Evolutionary conservation across 129 eudicot species (phyloP).

Genomic region (Lactuca saligna): DNA sequence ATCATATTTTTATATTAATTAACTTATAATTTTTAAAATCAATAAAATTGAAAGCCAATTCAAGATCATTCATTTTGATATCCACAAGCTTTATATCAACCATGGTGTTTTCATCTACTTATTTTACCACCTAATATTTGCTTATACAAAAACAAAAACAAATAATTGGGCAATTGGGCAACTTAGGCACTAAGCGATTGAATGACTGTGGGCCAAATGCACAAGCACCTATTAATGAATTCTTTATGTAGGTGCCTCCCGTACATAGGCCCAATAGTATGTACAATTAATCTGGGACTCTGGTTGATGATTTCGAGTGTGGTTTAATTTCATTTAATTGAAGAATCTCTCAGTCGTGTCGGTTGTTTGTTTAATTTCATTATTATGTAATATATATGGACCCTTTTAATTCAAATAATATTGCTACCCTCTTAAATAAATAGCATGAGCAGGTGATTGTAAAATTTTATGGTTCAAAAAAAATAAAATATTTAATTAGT

Average conservation of each 20-base stretch:
- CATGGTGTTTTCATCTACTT: neutral
- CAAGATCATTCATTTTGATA: neutral
- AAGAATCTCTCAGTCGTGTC: too few relatives aligned
- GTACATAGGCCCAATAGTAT: neutral
- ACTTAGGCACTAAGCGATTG: neutral
- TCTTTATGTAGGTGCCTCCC: neutral
- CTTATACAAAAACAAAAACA: too few relatives aligned
- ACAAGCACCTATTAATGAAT: neutral
- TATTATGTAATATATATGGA: too few relatives aligned
- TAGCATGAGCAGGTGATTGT: too few relatives aligned
- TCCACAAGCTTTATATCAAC: neutral
- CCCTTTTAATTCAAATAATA: too few relatives aligned
- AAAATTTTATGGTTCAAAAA: too few relatives aligned
- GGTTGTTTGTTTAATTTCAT: too few relatives aligned
- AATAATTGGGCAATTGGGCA: neutral
- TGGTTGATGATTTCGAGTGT: too few relatives aligned
- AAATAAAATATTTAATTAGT: too few relatives aligned
- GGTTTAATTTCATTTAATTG: too few relatives aligned
- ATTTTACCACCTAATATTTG: neutral
- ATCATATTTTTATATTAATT: neutral
- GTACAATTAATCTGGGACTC: neutral
- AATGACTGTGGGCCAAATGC: constrained; percentile 3
- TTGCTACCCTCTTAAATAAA: too few relatives aligned
- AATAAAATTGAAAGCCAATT: neutral
- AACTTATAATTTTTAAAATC: too few relatives aligned